phyloP scores from a whole-genome alignment of 2,329 filamentous ascomycete genomes.

The Fusarium paranaense region DNA sequence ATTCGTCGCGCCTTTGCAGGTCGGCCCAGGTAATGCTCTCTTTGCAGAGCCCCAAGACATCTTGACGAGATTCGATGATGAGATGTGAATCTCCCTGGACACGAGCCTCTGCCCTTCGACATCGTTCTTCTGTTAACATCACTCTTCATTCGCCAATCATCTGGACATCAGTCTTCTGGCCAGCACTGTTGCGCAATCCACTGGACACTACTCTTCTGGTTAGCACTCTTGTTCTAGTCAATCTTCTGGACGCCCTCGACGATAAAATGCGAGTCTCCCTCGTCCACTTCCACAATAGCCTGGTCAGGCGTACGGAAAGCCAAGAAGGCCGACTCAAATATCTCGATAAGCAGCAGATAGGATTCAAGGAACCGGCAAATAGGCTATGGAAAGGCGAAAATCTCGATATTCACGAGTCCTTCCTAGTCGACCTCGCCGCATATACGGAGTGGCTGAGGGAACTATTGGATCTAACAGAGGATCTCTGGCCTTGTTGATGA shows the following conservation, averaged over 20 bases:
- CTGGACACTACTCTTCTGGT: too few species aligned
- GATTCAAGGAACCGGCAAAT: background rate
- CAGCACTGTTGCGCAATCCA: too few species aligned
- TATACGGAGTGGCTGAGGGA: background rate
- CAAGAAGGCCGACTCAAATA: background rate
- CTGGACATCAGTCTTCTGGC: too few species aligned
- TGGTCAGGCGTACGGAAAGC: background rate
- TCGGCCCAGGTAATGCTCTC: background rate
- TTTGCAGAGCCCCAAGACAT: background rate
- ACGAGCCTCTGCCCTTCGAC: background rate
- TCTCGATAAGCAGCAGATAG: background rate
- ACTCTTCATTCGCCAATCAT: too few species aligned
- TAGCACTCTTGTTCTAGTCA: too few species aligned
- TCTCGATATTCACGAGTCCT: background rate
- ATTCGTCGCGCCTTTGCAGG: background rate
- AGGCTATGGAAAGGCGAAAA: background rate
- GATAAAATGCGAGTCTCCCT: background rate
- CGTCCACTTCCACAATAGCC: background rate
- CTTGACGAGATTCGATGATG: background rate
- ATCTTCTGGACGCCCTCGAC: background rate
- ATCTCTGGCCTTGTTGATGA: background rate
- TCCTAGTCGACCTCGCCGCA: background rate
- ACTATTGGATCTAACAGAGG: background rate
- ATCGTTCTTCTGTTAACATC: too few species aligned
- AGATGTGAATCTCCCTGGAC: background rate